Conservation (phyloP, 345 rosid genomes). For the Leavenworthia alabamica region DNA sequence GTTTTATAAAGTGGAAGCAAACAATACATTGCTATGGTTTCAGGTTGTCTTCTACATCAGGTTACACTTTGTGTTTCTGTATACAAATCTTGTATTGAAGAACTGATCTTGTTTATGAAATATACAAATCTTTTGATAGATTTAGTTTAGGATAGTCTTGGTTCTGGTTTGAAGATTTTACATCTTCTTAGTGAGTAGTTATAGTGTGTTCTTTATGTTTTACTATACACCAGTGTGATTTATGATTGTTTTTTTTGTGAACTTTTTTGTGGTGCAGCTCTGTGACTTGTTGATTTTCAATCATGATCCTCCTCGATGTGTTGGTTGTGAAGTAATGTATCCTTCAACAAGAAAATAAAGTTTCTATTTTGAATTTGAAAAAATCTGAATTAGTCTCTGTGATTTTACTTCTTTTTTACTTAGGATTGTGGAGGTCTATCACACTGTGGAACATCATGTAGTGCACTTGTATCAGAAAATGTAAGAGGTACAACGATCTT, state of each 20-base stretch:
- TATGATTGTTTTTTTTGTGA: constrained; percentile 23
- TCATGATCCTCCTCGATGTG: constrained; percentile 80
- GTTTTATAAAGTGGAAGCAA: constrained; percentile 70
- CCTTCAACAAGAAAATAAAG: neutral
- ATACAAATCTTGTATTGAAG: too few relatives aligned
- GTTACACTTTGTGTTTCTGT: constrained; percentile 59
- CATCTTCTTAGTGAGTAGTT: neutral
- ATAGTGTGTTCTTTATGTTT: neutral
- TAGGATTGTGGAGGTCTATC: constrained; percentile 83
- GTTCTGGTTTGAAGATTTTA: neutral
- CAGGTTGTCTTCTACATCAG: constrained; percentile 98
- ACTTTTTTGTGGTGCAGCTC: constrained; percentile 58
- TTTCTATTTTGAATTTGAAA: neutral
- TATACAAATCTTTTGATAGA: neutral
- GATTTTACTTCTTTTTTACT: constrained; percentile 16
- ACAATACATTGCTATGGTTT: constrained; percentile 81
- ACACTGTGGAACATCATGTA: constrained; percentile 73
- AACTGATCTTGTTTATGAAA: neutral
- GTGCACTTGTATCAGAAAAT: constrained; percentile 62
- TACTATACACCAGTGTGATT: constrained; percentile 18
- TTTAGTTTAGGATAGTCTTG: neutral
- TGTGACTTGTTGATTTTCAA: constrained; percentile 81
- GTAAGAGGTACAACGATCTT: constrained; percentile 46
- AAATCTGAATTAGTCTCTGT: constrained; percentile 3
- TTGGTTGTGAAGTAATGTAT: constrained; percentile 59